Evolutionary conservation across 2,329 filamentous ascomycete genomes (phyloP).

Genomic region (Scytalidium lignicola): DNA sequence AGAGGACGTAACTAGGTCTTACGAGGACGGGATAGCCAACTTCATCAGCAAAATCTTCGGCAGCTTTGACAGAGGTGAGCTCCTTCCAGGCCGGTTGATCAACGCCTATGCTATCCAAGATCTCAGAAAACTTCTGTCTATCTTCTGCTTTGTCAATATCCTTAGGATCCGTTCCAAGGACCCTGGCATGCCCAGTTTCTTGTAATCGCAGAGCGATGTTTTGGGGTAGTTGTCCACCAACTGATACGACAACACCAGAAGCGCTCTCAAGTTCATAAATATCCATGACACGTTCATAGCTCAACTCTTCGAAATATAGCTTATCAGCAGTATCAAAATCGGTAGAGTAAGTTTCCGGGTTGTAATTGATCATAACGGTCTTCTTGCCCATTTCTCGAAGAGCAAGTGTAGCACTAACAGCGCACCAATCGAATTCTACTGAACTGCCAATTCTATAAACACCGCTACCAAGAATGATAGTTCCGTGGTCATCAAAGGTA

Average conservation of each 20-base stretch:
- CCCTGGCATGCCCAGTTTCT: slow-evolving; percentile 81
- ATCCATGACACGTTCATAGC: slow-evolving; percentile 97
- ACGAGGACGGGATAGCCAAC: slow-evolving; percentile 95
- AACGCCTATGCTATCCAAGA: slow-evolving; percentile 92
- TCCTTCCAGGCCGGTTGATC: slow-evolving; percentile 99
- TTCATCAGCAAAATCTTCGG: slow-evolving; percentile 76
- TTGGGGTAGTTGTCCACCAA: slow-evolving; percentile 93
- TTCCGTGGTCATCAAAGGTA: slow-evolving; percentile 86
- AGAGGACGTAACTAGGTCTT: slow-evolving; percentile 91
- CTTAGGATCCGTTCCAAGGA: slow-evolving; percentile 86
- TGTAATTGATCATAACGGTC: slow-evolving; percentile 96
- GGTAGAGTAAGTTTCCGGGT: slow-evolving; percentile 75
- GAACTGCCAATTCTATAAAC: slow-evolving; percentile 97
- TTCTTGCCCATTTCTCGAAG: slow-evolving; percentile 86
- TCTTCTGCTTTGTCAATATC: slow-evolving; percentile 99
- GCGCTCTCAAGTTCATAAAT: slow-evolving; percentile 91
- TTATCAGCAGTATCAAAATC: slow-evolving; percentile 88
- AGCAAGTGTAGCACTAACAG: slow-evolving; percentile 81
- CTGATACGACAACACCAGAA: slow-evolving; percentile 85
- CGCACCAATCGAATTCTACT: slow-evolving; percentile 98
- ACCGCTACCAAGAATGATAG: slow-evolving; percentile 83
- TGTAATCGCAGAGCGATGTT: slow-evolving; percentile 95
- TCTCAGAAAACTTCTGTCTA: slow-evolving; percentile 96
- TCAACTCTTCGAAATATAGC: slow-evolving; percentile 95
- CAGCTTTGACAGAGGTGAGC: slow-evolving; percentile 81